Evolutionary conservation across 257 asterid species (phyloP), one percentile per base, ranked within the genome.

Genomic region (Pogostemon cablin): DNA sequence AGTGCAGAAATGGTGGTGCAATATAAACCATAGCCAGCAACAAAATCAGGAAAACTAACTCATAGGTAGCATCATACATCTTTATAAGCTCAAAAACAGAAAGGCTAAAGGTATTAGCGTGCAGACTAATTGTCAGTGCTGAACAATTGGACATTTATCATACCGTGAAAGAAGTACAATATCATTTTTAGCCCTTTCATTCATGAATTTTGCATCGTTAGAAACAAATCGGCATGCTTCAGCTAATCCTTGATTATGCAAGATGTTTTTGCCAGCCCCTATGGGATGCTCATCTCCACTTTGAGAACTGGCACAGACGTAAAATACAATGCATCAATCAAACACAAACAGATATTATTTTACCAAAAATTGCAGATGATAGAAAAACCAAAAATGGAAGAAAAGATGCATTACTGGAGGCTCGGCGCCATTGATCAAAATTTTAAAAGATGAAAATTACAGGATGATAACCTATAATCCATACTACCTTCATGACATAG

Each of bases 161-260:
- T 86, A 93, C 97, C 93, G 84, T 75, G 95, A 88, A 79, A 93
- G 96, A 81, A 91, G 87, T 69, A 91, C 69, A 17, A 89, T 83
- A 77, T 90, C 98, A 76, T 82, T 90, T 80, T 78, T 87, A 48
- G 97, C 97, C 85, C 97, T 86, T 82, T 90, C 96, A 62, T 93
- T 91, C 78, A 93, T 78, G 76, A 78, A 89, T 75, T 86, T 89
- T 55, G 97, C 98, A 71, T 93, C 97, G 75, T 87, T 87, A 74
- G 74, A 79, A 59, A 81, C 96, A 80, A 75, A 91, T 87, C 82
- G 86, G 89, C 95, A 93, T 73, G 98, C 97, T 79, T 93, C 96
- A 57, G 96, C 86, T 78, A 93, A 81, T 66, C 96, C 96, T 44
- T 58, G 86, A 80, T 74, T 78, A 46, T 84, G 81, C 68, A 80